Evolutionary conservation across 2,329 filamentous ascomycete genomes (phyloP).

Genomic region (Aaosphaeria arxii): DNA sequence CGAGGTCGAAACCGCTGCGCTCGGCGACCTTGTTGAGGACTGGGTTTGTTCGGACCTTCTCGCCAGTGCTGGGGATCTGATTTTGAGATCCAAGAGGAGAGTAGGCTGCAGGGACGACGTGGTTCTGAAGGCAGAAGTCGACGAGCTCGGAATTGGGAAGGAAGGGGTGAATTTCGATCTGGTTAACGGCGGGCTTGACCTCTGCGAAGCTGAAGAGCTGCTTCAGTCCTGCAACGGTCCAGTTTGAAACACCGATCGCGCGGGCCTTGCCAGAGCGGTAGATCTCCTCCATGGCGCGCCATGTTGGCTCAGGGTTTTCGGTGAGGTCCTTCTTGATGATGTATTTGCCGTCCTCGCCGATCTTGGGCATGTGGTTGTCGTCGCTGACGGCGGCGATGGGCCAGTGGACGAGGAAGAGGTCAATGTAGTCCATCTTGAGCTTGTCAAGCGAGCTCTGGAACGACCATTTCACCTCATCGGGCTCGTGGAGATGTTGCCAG

Average conservation of each 20-base stretch:
- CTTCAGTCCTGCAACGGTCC: constrained; percentile 64
- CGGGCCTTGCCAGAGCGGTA: constrained; percentile 59
- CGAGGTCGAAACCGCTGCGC: constrained; percentile 72
- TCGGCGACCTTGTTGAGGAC: constrained; percentile 64
- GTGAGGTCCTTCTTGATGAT: constrained; percentile 65
- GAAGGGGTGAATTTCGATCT: constrained; percentile 75
- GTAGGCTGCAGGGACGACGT: constrained; percentile 62
- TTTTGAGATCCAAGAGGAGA: constrained; percentile 69
- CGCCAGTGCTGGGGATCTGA: constrained; percentile 65
- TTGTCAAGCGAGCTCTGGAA: constrained; percentile 62
- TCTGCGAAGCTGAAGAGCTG: constrained; percentile 64
- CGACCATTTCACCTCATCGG: constrained; percentile 59
- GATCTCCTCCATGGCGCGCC: constrained; percentile 64
- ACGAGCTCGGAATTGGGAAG: constrained; percentile 61
- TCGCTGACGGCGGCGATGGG: constrained; percentile 52
- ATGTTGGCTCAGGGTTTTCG: constrained; percentile 64
- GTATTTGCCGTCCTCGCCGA: constrained; percentile 57
- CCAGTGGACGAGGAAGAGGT: constrained; percentile 67
- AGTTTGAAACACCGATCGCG: constrained; percentile 73
- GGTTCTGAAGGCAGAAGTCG: constrained; percentile 56
- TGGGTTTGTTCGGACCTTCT: constrained; percentile 66
- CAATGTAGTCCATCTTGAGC: constrained; percentile 61
- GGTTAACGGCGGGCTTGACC: constrained; percentile 68
- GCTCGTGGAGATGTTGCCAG: constrained; percentile 53
- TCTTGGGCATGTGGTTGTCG: constrained; percentile 51